Conservation (phyloP, 176 grass and related monocot species). For the Zea luxurians region DNA sequence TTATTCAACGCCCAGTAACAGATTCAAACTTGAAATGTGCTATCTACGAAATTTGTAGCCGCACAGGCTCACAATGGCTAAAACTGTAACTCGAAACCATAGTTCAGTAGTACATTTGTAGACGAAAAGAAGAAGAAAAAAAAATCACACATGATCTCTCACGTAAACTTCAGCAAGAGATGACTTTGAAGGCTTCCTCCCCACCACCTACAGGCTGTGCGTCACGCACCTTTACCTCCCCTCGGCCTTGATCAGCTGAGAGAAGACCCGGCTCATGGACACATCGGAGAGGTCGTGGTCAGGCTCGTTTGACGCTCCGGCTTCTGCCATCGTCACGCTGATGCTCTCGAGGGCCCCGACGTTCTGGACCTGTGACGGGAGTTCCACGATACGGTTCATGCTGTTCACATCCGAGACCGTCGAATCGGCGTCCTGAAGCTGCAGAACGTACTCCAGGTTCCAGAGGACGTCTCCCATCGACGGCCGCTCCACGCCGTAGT, state of each 20-base stretch:
- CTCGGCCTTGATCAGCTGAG: slow-evolving; percentile 89
- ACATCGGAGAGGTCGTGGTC: slow-evolving; percentile 64
- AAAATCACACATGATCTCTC: slow-evolving; percentile 44
- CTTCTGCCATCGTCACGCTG: slow-evolving; percentile 56
- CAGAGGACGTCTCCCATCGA: slow-evolving; percentile 88
- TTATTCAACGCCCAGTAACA: background rate
- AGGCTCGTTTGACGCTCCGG: slow-evolving; percentile 39
- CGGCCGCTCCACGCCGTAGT: slow-evolving; percentile 81
- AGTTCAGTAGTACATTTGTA: slow-evolving; percentile 36
- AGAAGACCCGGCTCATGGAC: slow-evolving; percentile 89
- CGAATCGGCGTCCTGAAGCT: slow-evolving; percentile 71
- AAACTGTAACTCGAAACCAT: slow-evolving; percentile 18
- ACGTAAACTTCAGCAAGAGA: slow-evolving; percentile 42
- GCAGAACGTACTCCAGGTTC: slow-evolving; percentile 88
- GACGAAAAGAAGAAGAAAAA: slow-evolving; percentile 22
- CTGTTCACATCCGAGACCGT: slow-evolving; percentile 69
- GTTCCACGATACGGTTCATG: slow-evolving; percentile 71
- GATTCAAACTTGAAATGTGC: slow-evolving; percentile 15
- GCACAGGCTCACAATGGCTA: slow-evolving; percentile 14
- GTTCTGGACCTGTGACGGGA: slow-evolving; percentile 56
- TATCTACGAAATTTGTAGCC: slow-evolving; percentile 28
- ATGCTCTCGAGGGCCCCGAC: slow-evolving; percentile 40
- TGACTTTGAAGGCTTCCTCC: slow-evolving; percentile 29
- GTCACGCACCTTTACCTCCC: slow-evolving; percentile 51
- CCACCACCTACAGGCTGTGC: slow-evolving; percentile 32